Percentiles rank a stretch among this genome's conserved stretches.
These are phyloP conservation scores for Monosporozyma servazzii DNA, from an alignment of 805 yeast species.

Conservation along the genomic window DNA sequence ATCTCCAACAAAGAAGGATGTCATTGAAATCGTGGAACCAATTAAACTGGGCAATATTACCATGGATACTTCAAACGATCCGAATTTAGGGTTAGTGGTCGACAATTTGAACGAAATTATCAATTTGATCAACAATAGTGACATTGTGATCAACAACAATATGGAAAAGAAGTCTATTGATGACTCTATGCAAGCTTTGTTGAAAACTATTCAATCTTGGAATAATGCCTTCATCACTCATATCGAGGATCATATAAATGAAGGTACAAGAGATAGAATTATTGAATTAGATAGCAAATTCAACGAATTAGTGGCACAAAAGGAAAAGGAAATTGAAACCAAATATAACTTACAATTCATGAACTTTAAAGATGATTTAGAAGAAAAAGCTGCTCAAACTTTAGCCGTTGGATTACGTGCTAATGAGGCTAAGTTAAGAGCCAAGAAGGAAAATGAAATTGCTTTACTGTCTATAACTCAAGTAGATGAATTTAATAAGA, in stretches of 20 bases:
- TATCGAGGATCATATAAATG: conserved; percentile 8
- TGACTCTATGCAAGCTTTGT: conserved; percentile 12
- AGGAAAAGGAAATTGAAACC: conserved; percentile 50
- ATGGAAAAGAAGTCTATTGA: conserved; percentile 24
- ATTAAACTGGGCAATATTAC: background rate
- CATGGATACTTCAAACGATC: background rate
- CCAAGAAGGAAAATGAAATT: conserved; percentile 68
- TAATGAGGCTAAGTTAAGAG: conserved; percentile 51
- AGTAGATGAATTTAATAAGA: conserved; percentile 54
- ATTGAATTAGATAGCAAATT: conserved; percentile 18
- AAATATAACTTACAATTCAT: conserved; percentile 44
- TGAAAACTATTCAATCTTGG: conserved; percentile 9
- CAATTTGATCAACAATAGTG: conserved; percentile 25
- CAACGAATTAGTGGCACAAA: conserved; percentile 20
- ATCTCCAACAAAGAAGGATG: background rate
- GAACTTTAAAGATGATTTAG: conserved; percentile 50
- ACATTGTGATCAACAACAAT: conserved; percentile 5
- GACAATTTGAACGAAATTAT: conserved; percentile 30
- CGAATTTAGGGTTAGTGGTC: conserved; percentile 7
- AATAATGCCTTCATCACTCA: conserved; percentile 11
- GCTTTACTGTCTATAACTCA: conserved; percentile 58
- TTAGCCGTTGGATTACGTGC: conserved; percentile 58
- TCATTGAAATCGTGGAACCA: background rate
- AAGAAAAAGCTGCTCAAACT: conserved; percentile 47
- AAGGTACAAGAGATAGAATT: conserved; percentile 13